These are phyloP conservation scores for Pterocarpus santalinus DNA, from an alignment of 306 rosid genomes.

Conservation along the genomic window DNA sequence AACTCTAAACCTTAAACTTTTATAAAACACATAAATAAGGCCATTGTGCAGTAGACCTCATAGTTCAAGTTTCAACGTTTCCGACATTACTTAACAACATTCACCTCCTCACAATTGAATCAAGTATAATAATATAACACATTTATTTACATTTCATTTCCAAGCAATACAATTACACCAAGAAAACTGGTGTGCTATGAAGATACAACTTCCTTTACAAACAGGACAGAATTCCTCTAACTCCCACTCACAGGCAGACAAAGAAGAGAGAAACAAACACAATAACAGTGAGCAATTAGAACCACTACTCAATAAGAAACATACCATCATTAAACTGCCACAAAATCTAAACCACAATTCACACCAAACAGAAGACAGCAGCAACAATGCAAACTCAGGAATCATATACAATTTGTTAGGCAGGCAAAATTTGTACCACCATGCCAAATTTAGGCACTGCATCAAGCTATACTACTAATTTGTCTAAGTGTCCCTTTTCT, in stretches of 20 bases:
- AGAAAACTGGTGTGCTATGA: constrained; percentile 22
- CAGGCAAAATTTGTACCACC: constrained; percentile 31
- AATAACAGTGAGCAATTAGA: not conserved
- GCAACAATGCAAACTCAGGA: not conserved
- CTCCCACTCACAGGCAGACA: constrained; percentile 13
- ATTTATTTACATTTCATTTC: constrained; percentile 34
- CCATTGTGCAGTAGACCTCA: not conserved
- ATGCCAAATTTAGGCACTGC: constrained; percentile 19
- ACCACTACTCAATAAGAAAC: not conserved
- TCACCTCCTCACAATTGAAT: constrained; percentile 8
- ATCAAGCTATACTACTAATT: constrained; percentile 20
- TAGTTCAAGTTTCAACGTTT: not conserved
- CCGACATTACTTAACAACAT: not conserved
- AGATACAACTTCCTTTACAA: constrained; percentile 44
- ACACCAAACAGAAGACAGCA: constrained; percentile 43
- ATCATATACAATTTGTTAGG: constrained; percentile 34
- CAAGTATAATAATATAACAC: constrained; percentile 26
- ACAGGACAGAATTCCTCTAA: not conserved
- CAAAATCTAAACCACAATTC: constrained; percentile 41
- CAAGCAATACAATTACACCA: constrained; percentile 33
- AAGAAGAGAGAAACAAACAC: not conserved
- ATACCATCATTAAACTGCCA: constrained; percentile 31
- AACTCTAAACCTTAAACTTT: too few species aligned
- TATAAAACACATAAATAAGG: too few species aligned
- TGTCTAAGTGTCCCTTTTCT: constrained; percentile 4